A percentile compares a stretch with the other conserved stretches of the same genome.
These are phyloP conservation scores for Fusarium sp. DNA, from an alignment of 2,329 filamentous ascomycete genomes.

Conservation along the genomic window DNA sequence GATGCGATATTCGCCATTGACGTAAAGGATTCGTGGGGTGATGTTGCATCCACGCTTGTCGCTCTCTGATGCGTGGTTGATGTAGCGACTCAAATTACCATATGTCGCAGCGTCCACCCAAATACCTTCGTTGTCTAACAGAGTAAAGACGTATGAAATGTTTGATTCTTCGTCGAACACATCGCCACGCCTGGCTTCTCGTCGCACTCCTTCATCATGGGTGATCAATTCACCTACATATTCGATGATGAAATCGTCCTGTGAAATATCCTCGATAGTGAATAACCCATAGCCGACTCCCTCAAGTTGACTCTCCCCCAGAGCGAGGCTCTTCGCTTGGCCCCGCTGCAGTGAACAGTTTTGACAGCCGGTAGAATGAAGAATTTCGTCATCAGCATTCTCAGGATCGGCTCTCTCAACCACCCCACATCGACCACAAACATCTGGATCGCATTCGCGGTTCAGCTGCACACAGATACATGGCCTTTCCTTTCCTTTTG, in stretches of 20 bases:
- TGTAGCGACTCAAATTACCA: slow-evolving; percentile 84
- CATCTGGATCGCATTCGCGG: slow-evolving; percentile 81
- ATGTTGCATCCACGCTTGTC: slow-evolving; percentile 67
- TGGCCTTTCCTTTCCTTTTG: slow-evolving; percentile 64
- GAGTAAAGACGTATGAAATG: slow-evolving; percentile 71
- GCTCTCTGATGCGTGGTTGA: slow-evolving; percentile 75
- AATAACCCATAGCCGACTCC: slow-evolving; percentile 80
- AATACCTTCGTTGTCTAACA: slow-evolving; percentile 67
- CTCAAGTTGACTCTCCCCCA: slow-evolving; percentile 75
- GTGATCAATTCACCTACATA: slow-evolving; percentile 83
- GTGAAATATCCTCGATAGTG: slow-evolving; percentile 71
- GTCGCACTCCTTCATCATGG: slow-evolving; percentile 73
- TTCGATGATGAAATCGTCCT: slow-evolving; percentile 80
- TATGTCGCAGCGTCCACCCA: slow-evolving; percentile 80
- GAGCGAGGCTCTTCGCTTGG: slow-evolving; percentile 69
- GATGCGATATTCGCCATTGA: slow-evolving; percentile 80
- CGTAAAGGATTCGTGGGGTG: slow-evolving; percentile 72
- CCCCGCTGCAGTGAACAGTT: slow-evolving; percentile 79
- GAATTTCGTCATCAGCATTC: slow-evolving; percentile 67
- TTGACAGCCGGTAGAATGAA: slow-evolving; percentile 70
- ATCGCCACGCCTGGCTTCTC: slow-evolving; percentile 68
- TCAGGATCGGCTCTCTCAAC: slow-evolving; percentile 72
- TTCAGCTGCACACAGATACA: slow-evolving; percentile 79
- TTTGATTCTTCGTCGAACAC: slow-evolving; percentile 68
- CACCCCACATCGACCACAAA: slow-evolving; percentile 78